Evolutionary conservation across 257 asterid genomes (phyloP), one percentile per base, ranked within the genome.

Genomic region (Lycium barbarum): DNA sequence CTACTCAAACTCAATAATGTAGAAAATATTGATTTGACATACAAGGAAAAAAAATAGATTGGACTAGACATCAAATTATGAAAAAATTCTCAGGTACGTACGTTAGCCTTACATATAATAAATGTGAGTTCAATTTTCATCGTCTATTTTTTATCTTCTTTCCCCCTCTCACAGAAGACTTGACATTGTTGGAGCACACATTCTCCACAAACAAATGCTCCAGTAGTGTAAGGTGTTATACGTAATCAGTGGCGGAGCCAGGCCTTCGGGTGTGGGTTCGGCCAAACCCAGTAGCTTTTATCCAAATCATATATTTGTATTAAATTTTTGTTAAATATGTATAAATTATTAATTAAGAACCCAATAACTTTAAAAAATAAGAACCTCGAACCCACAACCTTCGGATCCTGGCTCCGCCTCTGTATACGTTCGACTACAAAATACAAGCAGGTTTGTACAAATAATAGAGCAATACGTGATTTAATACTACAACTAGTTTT

Each of bases 21-120:
- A 6, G 22, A 76, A 51, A 4, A 49, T 71, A 43, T 36, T 36
- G 76, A 15, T 68, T 76, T 76, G 63, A 51, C 45, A 10, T 26
- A 3, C 45, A 49, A 7, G 7, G 2, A 6, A 2, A 43, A 72
- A 47, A 45, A 73, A n/a, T 0, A 40, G 55, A 22, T 49, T 49
- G 58, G 62, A 74, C 43, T 49, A 74, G 51, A 51, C 81, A 76
- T 76, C 81, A 76, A 76, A 22, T 22, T 6, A 76, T 51, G 12
- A 49, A 26, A 63, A 45, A 73, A 13, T 10, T 20, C 6, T 47
- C 13, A 7, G 13, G 45, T 18, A 43, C 17, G 11, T n/a, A 73
- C 40, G 17, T 45, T 10, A 73, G 59, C 80, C 3, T 73, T 9
- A 9, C 10, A 10, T 73, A 45, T 45, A 43, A 71, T 43, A 71